These are phyloP conservation scores for Neofusicoccum umdonicola DNA, from an alignment of 2,329 filamentous ascomycete genomes.

Conservation along the genomic window DNA sequence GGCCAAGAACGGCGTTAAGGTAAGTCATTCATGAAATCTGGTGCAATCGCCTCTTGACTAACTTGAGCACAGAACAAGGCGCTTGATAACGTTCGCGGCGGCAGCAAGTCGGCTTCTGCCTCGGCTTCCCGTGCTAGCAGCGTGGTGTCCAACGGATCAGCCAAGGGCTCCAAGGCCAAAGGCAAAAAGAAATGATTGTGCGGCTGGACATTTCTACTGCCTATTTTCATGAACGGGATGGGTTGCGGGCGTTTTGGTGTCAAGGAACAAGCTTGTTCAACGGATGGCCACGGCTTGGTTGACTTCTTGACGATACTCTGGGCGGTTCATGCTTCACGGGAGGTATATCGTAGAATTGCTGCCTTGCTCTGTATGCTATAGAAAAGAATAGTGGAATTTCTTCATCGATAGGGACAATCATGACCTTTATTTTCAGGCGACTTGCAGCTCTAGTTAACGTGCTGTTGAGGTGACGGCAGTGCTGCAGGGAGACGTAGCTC, in stretches of 20 bases:
- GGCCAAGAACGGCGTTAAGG: constrained; percentile 83
- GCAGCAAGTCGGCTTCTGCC: constrained; percentile 72
- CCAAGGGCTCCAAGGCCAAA: constrained; percentile 43
- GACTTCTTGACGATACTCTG: neutral
- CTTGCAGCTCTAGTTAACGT: neutral
- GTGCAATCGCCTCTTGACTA: constrained; percentile 21
- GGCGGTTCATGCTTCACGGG: constrained; percentile 1
- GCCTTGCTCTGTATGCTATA: constrained; percentile 5
- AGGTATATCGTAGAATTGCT: constrained; percentile 2
- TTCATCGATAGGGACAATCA: neutral
- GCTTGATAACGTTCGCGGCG: constrained; percentile 81
- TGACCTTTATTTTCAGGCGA: neutral
- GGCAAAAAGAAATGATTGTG: constrained; percentile 48
- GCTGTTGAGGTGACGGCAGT: no score
- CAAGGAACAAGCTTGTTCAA: neutral
- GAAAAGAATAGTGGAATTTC: neutral
- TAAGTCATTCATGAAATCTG: constrained; percentile 45
- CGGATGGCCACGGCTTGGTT: neutral
- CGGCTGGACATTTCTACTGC: neutral
- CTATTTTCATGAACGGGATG: neutral
- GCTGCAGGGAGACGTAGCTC: no score
- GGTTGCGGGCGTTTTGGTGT: constrained; percentile 4
- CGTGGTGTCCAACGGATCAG: constrained; percentile 72
- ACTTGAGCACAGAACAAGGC: constrained; percentile 75
- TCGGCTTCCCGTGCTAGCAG: constrained; percentile 83